Evolutionary conservation across 306 rosid species (phyloP), one percentile per base, ranked within the genome.

Genomic region (Trifolium subterraneum): DNA sequence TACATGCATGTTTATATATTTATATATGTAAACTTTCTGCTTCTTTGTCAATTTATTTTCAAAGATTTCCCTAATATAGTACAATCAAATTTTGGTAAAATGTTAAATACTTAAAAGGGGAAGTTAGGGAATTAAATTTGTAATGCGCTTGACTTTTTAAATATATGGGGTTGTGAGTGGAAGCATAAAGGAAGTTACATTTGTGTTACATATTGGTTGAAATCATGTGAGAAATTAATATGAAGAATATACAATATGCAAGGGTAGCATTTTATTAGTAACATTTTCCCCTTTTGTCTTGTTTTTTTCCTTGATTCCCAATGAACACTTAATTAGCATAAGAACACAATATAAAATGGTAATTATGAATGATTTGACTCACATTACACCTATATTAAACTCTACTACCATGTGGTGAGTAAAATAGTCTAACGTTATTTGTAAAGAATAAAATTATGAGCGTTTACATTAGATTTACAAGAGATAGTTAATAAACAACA

Each of bases 151-250:
- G 36, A 58, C 45, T 71, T 77, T 88, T 65, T 7, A 60, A 76
- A 79, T 76, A 79, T 76, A 72, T 62, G 86, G 84, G 86, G 88
- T 82, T 70, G 86, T 81, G 86, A 84, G 86, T 81, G 86, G 86
- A 71, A 55, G 82, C 44, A 82, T 85, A 85, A 81, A 75, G 78
- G 85, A 35, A 71, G 74, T 73, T 74, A 36, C 72, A 67, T 67
- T 75, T 65, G 73, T 78, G 76, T 64, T 81, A 60, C 74, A 71
- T 65, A 78, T 70, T 74, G 70, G 77, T 59, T 81, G 77, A 80
- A 81, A 84, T 84, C 79, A 65, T 74, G 63, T 73, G 80, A 75
- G 50, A 76, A n/a, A 15, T 48, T 7, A 48, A 47, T 48, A 16
- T 44, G 82, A 77, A 50, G 73, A 71, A 62, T 82, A 79, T 36